Base-by-base conservation (phyloP, 1,284 basidiomycete species). In the Puccinia horiana region DNA sequence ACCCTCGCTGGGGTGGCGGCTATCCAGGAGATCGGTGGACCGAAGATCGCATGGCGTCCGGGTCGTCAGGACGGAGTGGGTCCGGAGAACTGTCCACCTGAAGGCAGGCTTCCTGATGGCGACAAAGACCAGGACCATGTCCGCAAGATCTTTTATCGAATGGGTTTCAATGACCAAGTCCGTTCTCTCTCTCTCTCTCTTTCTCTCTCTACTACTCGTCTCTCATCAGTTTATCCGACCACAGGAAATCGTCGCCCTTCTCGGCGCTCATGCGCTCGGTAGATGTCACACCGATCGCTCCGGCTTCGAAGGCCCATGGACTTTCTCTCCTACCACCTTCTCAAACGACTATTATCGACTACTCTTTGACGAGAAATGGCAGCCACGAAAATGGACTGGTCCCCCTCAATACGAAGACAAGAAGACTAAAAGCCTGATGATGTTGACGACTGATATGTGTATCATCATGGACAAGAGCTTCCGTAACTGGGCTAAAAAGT, bases 101-200 rank as follows among this genome's bases (percentile, higher is more conserved):
- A 96, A 86, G 96, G 96, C 82, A 92, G 96, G 87, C 91, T 99
- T 56, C 96, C 96, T 32, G 96, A 98, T 87, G 96, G 92, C 54
- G 86, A 91, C 37, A 92, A 94, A 87, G 95, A 93, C 70, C 88
- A 91, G 81, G 91, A 94, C 87, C 96, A 99, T 87, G 88, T 98
- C 83, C 91, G 96, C 89, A 90, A 84, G 91, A 87, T 88, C 83
- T 88, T 88, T 84, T 85, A 88, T 85, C 82, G 84, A 82, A 87
- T 88, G 87, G 88, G 88, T 77, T 87, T 98, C 90, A 94, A 96
- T 88, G 96, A 98, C 89, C 94, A 95, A 88, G 95, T 81, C 37
- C 88, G 96, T 96, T 81, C 72, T 75, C 78, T 6, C 20, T 56
- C 72, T 20, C n/a, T 29, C 9, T 73, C 58, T 61, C 29, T 32